Percentiles rank a stretch among this genome's conserved stretches.
Conservation (phyloP, 768 basidiomycete genomes). For the Amanita brunnescens region DNA sequence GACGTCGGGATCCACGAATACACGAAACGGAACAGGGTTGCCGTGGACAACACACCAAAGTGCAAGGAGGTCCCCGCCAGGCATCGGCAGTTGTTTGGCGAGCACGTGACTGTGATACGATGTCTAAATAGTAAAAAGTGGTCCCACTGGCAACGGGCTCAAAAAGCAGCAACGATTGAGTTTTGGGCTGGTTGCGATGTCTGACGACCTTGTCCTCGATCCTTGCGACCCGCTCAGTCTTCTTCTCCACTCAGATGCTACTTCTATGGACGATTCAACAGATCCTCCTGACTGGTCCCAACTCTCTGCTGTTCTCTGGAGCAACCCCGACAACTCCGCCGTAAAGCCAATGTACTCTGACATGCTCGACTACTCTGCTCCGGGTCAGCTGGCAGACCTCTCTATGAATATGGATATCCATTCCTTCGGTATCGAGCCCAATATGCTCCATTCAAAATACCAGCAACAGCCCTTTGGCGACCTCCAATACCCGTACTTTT, state of each 20-base stretch:
- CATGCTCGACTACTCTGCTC: constrained; percentile 28
- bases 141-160: neutral
- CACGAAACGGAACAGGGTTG: neutral
- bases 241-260: constrained; percentile 34
- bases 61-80: neutral
- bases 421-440: constrained; percentile 58
- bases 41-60: neutral
- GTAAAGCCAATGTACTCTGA: constrained; percentile 27
- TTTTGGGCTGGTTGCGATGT: neutral
- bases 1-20: neutral
- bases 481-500: constrained; percentile 8
- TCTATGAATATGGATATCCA: constrained; percentile 56
- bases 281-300: constrained; percentile 47
- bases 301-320: constrained; percentile 41
- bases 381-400: constrained; percentile 19
- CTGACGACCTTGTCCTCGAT: constrained; percentile 40
- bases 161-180: neutral
- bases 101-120: constrained; percentile 4
- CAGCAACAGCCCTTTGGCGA: constrained; percentile 11
- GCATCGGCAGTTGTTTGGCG: neutral
- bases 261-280: constrained; percentile 26
- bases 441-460: constrained; percentile 41
- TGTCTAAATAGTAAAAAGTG: constrained; percentile 1
- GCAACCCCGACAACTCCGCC: constrained; percentile 16
- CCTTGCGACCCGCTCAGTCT: constrained; percentile 52